Evolutionary conservation across 345 rosid species (phyloP).

Genomic region (Rhodomyrtus tomentosa): DNA sequence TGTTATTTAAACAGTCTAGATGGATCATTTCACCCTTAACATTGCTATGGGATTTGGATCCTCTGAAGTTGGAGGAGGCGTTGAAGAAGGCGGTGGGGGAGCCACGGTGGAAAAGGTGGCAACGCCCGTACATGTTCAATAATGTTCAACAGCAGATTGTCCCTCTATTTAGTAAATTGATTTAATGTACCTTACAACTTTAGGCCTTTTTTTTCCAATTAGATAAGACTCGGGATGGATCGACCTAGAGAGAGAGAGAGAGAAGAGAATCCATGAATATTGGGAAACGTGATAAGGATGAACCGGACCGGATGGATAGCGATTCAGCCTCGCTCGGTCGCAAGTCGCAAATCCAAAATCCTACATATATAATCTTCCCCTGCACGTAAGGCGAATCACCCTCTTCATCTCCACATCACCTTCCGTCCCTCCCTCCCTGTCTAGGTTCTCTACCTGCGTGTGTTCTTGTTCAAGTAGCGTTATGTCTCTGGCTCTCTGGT

Average conservation of each 20-base stretch:
- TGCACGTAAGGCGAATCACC: not conserved
- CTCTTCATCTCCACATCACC: not conserved
- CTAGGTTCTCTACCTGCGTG: not conserved
- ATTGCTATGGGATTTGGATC: no score
- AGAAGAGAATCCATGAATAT: not conserved
- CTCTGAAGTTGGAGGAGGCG: slow-evolving; percentile 55
- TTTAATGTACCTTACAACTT: not conserved
- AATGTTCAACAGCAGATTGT: no score
- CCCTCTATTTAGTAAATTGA: not conserved
- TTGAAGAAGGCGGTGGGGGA: slow-evolving; percentile 60
- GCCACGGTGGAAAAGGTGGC: slow-evolving; percentile 72
- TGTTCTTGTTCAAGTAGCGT: not conserved
- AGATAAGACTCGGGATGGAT: not conserved
- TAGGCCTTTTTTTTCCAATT: no score
- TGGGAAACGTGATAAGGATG: not conserved
- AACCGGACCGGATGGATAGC: not conserved
- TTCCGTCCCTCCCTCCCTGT: not conserved
- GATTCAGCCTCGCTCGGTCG: not conserved
- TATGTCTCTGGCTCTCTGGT: no score
- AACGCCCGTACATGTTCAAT: slow-evolving; percentile 10
- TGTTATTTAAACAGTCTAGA: no score
- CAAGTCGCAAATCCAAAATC: not conserved
- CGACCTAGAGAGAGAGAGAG: not conserved
- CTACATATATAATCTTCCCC: not conserved
- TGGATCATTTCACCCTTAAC: no score